Percentiles rank a stretch among this genome's conserved stretches.
phyloP scores from a whole-genome alignment of 2,329 filamentous ascomycete genomes.

The Claviceps arundinis region DNA sequence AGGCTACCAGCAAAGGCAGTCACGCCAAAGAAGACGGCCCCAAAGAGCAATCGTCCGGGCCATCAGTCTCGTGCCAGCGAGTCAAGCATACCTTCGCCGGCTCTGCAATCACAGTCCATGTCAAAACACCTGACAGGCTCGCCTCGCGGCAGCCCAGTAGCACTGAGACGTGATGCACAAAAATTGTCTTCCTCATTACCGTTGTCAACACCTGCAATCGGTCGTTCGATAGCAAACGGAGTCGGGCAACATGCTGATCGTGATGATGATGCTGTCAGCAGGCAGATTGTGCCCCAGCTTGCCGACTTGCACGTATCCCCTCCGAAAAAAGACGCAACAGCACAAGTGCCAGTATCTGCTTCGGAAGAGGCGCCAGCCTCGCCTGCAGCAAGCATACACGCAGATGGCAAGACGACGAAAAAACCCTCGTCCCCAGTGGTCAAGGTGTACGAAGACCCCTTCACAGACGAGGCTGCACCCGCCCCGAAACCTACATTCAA shows the following conservation, averaged over 20 bases:
- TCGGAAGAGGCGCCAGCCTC: conserved; percentile 5
- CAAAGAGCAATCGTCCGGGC: conserved; percentile 29
- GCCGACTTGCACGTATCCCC: conserved; percentile 23
- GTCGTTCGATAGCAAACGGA: conserved; percentile 36
- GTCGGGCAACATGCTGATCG: conserved; percentile 17
- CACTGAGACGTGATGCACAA: conserved; percentile 20
- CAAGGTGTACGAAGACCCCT: conserved; percentile 51
- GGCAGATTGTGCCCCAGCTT: conserved; percentile 37
- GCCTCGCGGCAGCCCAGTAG: conserved; percentile 28
- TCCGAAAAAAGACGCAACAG: conserved; percentile 11
- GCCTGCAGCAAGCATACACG: conserved; percentile 4
- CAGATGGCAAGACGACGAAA: not conserved
- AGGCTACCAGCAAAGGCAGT: conserved; percentile 28
- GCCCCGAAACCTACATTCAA: conserved; percentile 31
- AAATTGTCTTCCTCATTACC: conserved; percentile 5
- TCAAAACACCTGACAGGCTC: conserved; percentile 25
- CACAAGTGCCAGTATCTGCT: conserved; percentile 2
- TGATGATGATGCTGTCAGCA: conserved; percentile 27
- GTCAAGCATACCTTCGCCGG: conserved; percentile 34
- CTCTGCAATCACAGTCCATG: conserved; percentile 13
- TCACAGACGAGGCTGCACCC: conserved; percentile 31
- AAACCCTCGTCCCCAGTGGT: conserved; percentile 14
- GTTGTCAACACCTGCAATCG: conserved; percentile 16
- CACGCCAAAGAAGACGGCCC: conserved; percentile 38
- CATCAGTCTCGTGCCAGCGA: conserved; percentile 38